Evolutionary conservation across 2,329 filamentous ascomycete species (phyloP).

Genomic region (Penicillium sp.): DNA sequence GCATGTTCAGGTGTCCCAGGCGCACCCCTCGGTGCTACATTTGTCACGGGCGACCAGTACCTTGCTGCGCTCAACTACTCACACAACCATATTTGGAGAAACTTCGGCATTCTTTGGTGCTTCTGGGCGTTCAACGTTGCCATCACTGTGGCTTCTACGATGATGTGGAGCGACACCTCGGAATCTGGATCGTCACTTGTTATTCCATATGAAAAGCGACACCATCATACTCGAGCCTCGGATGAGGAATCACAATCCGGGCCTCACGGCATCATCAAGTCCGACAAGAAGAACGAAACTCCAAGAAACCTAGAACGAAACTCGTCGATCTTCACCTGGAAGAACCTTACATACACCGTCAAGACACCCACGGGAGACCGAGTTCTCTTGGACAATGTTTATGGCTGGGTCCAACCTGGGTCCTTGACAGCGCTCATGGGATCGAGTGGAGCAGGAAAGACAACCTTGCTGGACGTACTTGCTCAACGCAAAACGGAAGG

Average conservation of each 20-base stretch:
- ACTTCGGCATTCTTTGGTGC: constrained; percentile 64
- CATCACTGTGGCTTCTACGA: constrained; percentile 62
- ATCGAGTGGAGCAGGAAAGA: constrained; percentile 76
- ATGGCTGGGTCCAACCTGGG: constrained; percentile 76
- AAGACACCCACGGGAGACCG: constrained; percentile 58
- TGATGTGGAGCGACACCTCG: constrained; percentile 55
- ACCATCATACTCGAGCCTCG: too few relatives aligned
- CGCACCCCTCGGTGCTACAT: constrained; percentile 53
- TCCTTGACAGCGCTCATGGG: constrained; percentile 77
- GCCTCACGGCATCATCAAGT: too few relatives aligned
- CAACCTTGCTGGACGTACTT: constrained; percentile 72
- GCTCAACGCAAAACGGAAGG: constrained; percentile 70
- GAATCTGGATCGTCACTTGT: constrained; percentile 57
- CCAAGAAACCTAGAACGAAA: constrained; percentile 58
- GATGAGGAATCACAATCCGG: too few relatives aligned
- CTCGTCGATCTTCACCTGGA: constrained; percentile 73
- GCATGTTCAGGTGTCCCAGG: constrained; percentile 64
- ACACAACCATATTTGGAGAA: constrained; percentile 58
- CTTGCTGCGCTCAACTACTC: constrained; percentile 52
- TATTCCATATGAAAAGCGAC: constrained; percentile 63
- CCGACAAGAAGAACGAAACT: constrained; percentile 35
- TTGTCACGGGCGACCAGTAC: constrained; percentile 62
- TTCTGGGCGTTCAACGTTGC: constrained; percentile 65
- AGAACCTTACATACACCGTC: constrained; percentile 71
- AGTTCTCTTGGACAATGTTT: constrained; percentile 68